Percentiles rank a stretch among this genome's conserved stretches.
phyloP scores from a whole-genome alignment of 2,329 filamentous ascomycete species.

The Pezicula neosporulosa region DNA sequence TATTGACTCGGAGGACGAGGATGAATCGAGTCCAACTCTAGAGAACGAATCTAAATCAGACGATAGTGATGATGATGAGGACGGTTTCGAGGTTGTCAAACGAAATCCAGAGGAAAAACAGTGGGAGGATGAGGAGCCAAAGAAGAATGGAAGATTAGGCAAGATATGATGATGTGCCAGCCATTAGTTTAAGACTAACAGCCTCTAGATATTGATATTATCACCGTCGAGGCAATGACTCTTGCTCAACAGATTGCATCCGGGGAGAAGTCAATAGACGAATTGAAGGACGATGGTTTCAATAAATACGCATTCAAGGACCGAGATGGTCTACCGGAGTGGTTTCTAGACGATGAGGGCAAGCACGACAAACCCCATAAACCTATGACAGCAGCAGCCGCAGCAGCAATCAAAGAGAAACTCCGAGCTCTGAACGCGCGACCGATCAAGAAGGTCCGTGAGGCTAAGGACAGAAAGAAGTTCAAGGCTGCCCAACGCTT shows the following conservation, averaged over 20 bases:
- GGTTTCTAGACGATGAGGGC: slow-evolving; percentile 93
- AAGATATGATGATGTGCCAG: slow-evolving; percentile 21
- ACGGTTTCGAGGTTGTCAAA: slow-evolving; percentile 63
- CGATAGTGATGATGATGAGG: slow-evolving; percentile 32
- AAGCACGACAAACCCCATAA: slow-evolving; percentile 80
- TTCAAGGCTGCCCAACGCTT: slow-evolving; percentile 86
- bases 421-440: slow-evolving; percentile 86
- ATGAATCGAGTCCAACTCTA: slow-evolving; percentile 21
- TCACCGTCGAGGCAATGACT: slow-evolving; percentile 99
- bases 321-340: slow-evolving; percentile 86
- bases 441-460: slow-evolving; percentile 98
- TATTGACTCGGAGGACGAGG: slow-evolving; percentile 26
- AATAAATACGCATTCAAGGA: slow-evolving; percentile 92
- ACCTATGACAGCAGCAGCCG: slow-evolving; percentile 89
- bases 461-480: slow-evolving; percentile 96
- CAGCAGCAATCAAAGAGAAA: slow-evolving; percentile 92
- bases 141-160: slow-evolving; percentile 61
- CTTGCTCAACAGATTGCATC: slow-evolving; percentile 88
- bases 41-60: slow-evolving; percentile 11
- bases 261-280: slow-evolving; percentile 73
- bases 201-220: slow-evolving; percentile 83
- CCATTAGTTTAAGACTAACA: slow-evolving; percentile 12
- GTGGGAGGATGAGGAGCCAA: slow-evolving; percentile 66
- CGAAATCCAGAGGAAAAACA: slow-evolving; percentile 45
- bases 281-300: slow-evolving; percentile 87